A percentile compares a stretch with the other conserved stretches of the same genome.
Conservation (phyloP, 2,329 filamentous ascomycete species). For the Penicillium freii region DNA sequence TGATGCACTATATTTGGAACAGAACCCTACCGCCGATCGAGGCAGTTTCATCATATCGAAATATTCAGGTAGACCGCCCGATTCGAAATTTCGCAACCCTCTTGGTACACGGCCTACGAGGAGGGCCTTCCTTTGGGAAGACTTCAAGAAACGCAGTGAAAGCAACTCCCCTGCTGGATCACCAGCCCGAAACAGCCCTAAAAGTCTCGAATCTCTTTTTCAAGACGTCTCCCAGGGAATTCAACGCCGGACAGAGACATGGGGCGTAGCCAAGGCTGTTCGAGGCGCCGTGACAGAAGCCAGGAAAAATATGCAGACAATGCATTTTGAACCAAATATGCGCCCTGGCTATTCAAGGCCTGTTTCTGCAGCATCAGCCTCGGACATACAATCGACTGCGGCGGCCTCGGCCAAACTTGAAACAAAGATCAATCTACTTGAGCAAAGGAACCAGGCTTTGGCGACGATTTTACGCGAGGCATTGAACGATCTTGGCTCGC, state of each 20-base stretch:
- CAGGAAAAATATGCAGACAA: slow-evolving; percentile 47
- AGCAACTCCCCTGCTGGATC: slow-evolving; percentile 36
- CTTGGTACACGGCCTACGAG: slow-evolving; percentile 20
- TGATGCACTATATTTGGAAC: slow-evolving; percentile 65
- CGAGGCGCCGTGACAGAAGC: slow-evolving; percentile 50
- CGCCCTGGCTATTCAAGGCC: slow-evolving; percentile 20
- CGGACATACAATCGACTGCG: slow-evolving; percentile 4
- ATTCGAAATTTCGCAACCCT: slow-evolving; percentile 28
- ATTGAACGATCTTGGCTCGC: slow-evolving; percentile 40
- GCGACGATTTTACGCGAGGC: slow-evolving; percentile 43
- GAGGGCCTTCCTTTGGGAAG: slow-evolving; percentile 28
- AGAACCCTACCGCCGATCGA: slow-evolving; percentile 44
- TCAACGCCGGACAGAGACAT: slow-evolving; percentile 49
- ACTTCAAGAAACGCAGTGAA: slow-evolving; percentile 31
- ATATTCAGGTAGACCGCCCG: slow-evolving; percentile 48
- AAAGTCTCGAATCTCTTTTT: slow-evolving; percentile 47
- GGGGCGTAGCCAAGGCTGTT: slow-evolving; percentile 51
- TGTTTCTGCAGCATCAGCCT: neutral
- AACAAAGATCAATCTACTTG: slow-evolving; percentile 34
- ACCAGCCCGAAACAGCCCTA: slow-evolving; percentile 39
- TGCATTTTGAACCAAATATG: slow-evolving; percentile 40
- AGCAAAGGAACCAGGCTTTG: slow-evolving; percentile 43
- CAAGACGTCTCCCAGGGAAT: slow-evolving; percentile 51
- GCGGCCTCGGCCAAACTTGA: slow-evolving; percentile 29
- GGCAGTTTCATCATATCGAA: slow-evolving; percentile 47